Base-by-base conservation (phyloP, 2,329 filamentous ascomycete genomes). In the Talaromyces marneffei region DNA sequence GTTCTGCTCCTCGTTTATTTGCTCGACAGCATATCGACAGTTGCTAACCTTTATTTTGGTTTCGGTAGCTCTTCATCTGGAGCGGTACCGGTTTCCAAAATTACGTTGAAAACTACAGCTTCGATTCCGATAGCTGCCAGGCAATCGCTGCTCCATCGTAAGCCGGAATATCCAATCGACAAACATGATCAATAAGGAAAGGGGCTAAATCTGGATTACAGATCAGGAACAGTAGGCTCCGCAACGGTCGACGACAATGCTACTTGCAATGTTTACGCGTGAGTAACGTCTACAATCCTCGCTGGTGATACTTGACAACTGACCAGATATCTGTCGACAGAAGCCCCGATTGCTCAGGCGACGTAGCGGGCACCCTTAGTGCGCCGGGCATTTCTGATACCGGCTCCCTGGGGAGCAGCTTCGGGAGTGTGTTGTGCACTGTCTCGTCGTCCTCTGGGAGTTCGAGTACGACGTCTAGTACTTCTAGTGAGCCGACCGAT, bases 221-320 rank as follows among this genome's bases (percentile, higher is more conserved):
- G 60, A 16, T 58, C 60, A 16, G 60, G 55, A 6, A 23, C 3
- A 1, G 60, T 62, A 7, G 60, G 60, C 1, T 62, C 60, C 25
- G 60, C 56, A 20, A 62, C 60, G n/a, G 60, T 62, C 27, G 60
- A 62, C n/a, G 18, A 54, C 14, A 62, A 62, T 52, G 60, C 56
- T 18, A 58, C 18, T 7, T 62, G 60, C 48, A 46, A 59, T 23
- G 50, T 62, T 27, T 62, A 62, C 40, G 60, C 48, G 60, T 62
- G 18, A 59, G 60, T 46, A 40, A 4, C 20, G 5, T 25, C 12
- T 31, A 25, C 18, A n/a, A 16, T 29, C 29, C 10, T 12, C 27
- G 3, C n/a, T 23, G n/a, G 18, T 29, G n/a, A 12, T 10, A 2
- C 14, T 39, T 20, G 40, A 14, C 2, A 27, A 10, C 52, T 55